These are phyloP conservation scores for Plasmodium gaboni DNA, from an alignment of 169 alveolate genomes.

Conservation along the genomic window DNA sequence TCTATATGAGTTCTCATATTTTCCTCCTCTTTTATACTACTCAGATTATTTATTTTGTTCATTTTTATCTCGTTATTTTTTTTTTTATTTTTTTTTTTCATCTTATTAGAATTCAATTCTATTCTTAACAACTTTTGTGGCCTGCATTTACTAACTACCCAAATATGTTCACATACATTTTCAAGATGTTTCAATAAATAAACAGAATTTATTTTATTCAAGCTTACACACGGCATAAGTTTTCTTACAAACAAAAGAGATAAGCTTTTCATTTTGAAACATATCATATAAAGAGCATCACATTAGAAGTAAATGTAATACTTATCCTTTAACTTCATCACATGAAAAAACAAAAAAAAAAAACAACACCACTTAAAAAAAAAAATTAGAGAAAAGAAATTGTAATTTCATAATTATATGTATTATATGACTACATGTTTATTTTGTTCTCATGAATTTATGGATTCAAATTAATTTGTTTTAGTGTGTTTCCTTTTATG, in stretches of 20 bases:
- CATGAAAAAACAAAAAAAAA: no score
- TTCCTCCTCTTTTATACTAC: not conserved
- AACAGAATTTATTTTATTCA: constrained; percentile 49
- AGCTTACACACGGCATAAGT: constrained; percentile 52
- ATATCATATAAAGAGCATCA: not conserved
- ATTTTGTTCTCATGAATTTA: no score
- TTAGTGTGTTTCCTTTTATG: no score
- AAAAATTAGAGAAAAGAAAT: no score
- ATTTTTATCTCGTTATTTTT: not conserved
- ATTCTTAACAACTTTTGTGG: not conserved
- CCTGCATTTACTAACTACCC: constrained; percentile 17
- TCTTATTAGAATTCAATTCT: no score
- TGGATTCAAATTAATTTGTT: no score
- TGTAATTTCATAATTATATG: no score
- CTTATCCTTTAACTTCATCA: no score
- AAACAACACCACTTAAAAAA: no score
- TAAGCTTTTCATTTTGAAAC: constrained; percentile 23
- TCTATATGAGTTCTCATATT: not conserved
- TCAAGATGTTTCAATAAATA: constrained; percentile 67
- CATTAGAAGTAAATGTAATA: no score
- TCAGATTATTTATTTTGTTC: not conserved
- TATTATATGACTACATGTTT: no score
- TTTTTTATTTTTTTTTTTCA: constrained; percentile 6
- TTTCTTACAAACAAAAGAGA: constrained; percentile 5
- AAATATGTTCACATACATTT: constrained; percentile 75